Evolutionary conservation across 2,329 filamentous ascomycete species (phyloP).

Genomic region (Colletotrichum paranaense): DNA sequence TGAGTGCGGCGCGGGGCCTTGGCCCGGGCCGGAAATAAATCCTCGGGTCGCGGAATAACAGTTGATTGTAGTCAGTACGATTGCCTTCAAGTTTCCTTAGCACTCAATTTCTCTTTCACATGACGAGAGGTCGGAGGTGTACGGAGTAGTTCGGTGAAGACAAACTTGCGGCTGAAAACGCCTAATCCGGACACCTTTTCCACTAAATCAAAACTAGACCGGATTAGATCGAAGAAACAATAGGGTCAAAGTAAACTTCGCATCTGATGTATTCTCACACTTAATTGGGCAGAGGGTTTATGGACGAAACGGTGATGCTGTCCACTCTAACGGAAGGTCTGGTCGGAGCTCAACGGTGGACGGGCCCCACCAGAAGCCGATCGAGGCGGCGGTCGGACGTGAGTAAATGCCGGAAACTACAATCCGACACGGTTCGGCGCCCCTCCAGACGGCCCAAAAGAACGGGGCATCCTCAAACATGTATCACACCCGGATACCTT

Average conservation of each 20-base stretch:
- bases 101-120: background rate
- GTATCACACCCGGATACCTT: too few species aligned
- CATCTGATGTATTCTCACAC: too few species aligned
- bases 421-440: too few species aligned
- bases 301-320: background rate
- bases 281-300: background rate
- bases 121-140: background rate
- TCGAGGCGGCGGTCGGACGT: too few species aligned
- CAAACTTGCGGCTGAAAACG: background rate
- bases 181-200: too few species aligned
- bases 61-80: accelerated
- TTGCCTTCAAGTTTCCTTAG: background rate
- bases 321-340: background rate
- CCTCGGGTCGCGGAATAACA: background rate
- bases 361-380: too few species aligned
- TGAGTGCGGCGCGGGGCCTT: background rate
- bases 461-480: too few species aligned
- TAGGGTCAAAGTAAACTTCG: too few species aligned
- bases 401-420: too few species aligned
- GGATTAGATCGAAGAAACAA: background rate
- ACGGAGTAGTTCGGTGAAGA: background rate
- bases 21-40: background rate
- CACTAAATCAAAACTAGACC: background rate
- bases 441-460: too few species aligned
- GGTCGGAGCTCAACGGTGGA: background rate